Evolutionary conservation across 352 stramenopile genomes (phyloP).

Genomic region (Phytopythium oedochilum): DNA sequence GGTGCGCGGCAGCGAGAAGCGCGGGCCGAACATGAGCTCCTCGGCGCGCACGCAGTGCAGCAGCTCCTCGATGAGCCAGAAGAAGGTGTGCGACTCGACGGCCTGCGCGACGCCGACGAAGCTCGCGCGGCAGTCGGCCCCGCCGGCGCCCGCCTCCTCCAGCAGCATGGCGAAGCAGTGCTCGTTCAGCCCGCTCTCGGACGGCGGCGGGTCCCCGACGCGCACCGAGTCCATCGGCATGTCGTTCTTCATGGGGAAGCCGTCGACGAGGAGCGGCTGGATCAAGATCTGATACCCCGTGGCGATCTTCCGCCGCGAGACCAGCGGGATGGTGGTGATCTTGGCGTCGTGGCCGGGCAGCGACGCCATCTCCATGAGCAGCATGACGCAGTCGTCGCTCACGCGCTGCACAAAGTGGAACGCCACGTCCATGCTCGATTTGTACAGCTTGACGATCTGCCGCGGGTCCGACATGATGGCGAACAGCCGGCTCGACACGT

Average conservation of each 20-base stretch:
- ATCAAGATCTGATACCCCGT: constrained; percentile 1
- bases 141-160: not conserved
- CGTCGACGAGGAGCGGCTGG: constrained; percentile 1
- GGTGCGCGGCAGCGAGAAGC: constrained; percentile 2
- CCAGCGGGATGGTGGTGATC: not conserved
- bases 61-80: constrained; percentile 5
- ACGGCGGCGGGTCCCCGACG: not conserved
- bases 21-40: constrained; percentile 6
- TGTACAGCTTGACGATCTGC: constrained; percentile 4
- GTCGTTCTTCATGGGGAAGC: constrained; percentile 1
- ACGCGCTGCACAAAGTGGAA: constrained; percentile 5
- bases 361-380: constrained; percentile 5
- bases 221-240: not conserved
- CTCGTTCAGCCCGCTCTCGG: not conserved
- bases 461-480: constrained; percentile 1
- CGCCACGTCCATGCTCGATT: not conserved
- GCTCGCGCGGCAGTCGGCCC: not conserved
- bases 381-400: constrained; percentile 8
- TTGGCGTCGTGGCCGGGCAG: constrained; percentile 1
- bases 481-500: not conserved
- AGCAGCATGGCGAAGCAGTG: constrained; percentile 6
- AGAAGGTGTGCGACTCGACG: not conserved
- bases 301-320: not conserved
- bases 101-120: constrained; percentile 5
- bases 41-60: constrained; percentile 5